Conservation (phyloP, 1,284 basidiomycete species). For the Irpex lacteus region DNA sequence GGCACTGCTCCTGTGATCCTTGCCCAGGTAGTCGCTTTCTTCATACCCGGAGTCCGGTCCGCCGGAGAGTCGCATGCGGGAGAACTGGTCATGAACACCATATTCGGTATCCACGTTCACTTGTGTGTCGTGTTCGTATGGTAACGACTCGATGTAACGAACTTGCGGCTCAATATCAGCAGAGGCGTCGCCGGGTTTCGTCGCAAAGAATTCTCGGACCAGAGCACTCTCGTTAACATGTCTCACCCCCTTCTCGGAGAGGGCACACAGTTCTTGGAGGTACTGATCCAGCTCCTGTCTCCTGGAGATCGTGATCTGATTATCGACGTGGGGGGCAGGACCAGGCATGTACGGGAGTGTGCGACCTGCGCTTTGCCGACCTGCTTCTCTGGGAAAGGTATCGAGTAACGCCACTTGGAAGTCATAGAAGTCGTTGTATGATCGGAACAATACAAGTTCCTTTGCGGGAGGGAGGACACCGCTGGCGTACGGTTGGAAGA, state of each 20-base stretch:
- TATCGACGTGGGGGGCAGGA: slow-evolving; percentile 82
- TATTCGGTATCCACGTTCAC: slow-evolving; percentile 22
- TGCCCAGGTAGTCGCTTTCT: slow-evolving; percentile 19
- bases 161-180: slow-evolving; percentile 59
- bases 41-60: slow-evolving; percentile 19
- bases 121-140: slow-evolving; percentile 32
- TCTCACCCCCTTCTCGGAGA: slow-evolving; percentile 56
- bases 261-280: slow-evolving; percentile 73
- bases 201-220: slow-evolving; percentile 82
- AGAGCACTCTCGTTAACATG: slow-evolving; percentile 83
- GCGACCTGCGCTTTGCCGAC: slow-evolving; percentile 63
- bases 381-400: slow-evolving; percentile 87
- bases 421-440: slow-evolving; percentile 98
- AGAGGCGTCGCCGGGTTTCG: slow-evolving; percentile 86
- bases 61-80: slow-evolving; percentile 11
- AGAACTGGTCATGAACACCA: slow-evolving; percentile 9
- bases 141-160: slow-evolving; percentile 54
- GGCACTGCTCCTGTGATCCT: slow-evolving; percentile 15
- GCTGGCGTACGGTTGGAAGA: slow-evolving; percentile 79
- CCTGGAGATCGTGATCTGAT: slow-evolving; percentile 80
- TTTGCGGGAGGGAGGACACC: slow-evolving; percentile 62
- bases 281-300: slow-evolving; percentile 89
- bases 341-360: slow-evolving; percentile 97
- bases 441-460: slow-evolving; percentile 88
- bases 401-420: slow-evolving; percentile 92